These are phyloP conservation scores for Ammopiptanthus mongolicus DNA, from an alignment of 306 rosid genomes.

Conservation along the genomic window DNA sequence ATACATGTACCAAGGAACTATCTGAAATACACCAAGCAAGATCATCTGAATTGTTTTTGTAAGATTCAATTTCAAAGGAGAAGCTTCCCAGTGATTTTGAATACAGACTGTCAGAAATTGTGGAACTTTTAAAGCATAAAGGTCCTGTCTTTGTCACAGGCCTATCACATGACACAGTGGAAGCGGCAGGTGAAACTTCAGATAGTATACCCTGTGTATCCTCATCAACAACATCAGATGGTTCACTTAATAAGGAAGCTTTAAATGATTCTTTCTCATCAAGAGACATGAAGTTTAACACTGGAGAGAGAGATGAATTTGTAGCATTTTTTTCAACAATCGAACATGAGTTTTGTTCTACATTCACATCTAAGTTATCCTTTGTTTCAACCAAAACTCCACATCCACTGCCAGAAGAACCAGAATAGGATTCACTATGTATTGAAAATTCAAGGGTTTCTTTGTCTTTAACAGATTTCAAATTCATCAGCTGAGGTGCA, in stretches of 20 bases:
- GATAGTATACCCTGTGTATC: neutral
- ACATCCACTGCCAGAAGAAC: slow-evolving; percentile 9
- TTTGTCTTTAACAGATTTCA: slow-evolving; percentile 6
- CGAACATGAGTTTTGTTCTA: slow-evolving; percentile 20
- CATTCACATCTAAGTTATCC: slow-evolving; percentile 7
- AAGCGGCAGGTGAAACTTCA: slow-evolving; percentile 18
- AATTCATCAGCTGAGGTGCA: neutral
- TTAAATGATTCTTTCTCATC: slow-evolving; percentile 26
- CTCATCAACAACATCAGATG: slow-evolving; percentile 10
- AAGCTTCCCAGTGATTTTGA: slow-evolving; percentile 27
- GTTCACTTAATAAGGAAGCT: slow-evolving; percentile 17
- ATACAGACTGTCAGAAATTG: slow-evolving; percentile 21
- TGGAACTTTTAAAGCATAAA: slow-evolving; percentile 22
- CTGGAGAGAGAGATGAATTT: slow-evolving; percentile 8
- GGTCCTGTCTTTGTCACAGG: slow-evolving; percentile 1
- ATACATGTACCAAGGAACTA: slow-evolving; percentile 2
- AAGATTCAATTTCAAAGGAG: slow-evolving; percentile 12
- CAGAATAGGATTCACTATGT: neutral
- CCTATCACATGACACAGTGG: slow-evolving; percentile 28
- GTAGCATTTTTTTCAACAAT: slow-evolving; percentile 28
- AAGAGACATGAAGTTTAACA: slow-evolving; percentile 20
- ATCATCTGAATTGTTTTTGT: slow-evolving; percentile 23
- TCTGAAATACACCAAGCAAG: slow-evolving; percentile 21
- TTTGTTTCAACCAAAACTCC: neutral
- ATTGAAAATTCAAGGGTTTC: slow-evolving; percentile 4